Evolutionary conservation across 192 early-diverging fungal species (phyloP), one percentile per base, ranked within the genome.

Genomic region (Gamsiella multidivaricata): DNA sequence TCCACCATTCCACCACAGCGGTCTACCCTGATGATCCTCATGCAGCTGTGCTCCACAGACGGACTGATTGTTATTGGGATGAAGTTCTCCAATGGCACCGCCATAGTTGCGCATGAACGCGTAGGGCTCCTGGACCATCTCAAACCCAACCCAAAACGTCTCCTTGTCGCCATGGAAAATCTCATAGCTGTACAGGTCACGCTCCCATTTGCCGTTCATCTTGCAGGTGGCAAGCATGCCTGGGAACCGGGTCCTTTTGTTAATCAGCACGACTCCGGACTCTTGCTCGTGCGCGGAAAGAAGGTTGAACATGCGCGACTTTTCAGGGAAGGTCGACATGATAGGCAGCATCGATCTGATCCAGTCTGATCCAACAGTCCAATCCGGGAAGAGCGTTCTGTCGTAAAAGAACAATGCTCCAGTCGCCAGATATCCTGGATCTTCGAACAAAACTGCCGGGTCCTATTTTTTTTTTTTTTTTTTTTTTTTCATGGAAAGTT

Each of bases 151-250:
- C 91, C 91, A 92, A 37, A 88, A 92, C 0, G 88, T 85, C 63
- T 92, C 91, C 65, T 92, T 92, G 76, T 92, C 91, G n/a, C 89
- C 89, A 52, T 85, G 81, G 5, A 84, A 70, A 22, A 81, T 43
- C 5, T 59, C 61, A 57, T 88, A 88, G 10, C 66, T 72, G 25
- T 88, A 61, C 22, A 80, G 47, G 37, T 88, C 84, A n/a, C 87
- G 80, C 36, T 82, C 83, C 39, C 55, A 69, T 25, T 84, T 78
- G 36, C 65, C 81, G 59, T 90, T 91, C 70, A 90, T 71, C 54
- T 85, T 80, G 63, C 87, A 89, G 0, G 73, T 82, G 0, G 85
- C 73, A 7, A 92, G 22, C 15, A 92, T 32, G 3, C 87, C 88
- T 15, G 87, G 54, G 32, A 91, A 64, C 8, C 79, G 55, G 10